A percentile compares a stretch with the other conserved stretches of the same genome.
phyloP scores from a whole-genome alignment of 2,329 filamentous ascomycete genomes.

The Cryphonectria nitschkei region DNA sequence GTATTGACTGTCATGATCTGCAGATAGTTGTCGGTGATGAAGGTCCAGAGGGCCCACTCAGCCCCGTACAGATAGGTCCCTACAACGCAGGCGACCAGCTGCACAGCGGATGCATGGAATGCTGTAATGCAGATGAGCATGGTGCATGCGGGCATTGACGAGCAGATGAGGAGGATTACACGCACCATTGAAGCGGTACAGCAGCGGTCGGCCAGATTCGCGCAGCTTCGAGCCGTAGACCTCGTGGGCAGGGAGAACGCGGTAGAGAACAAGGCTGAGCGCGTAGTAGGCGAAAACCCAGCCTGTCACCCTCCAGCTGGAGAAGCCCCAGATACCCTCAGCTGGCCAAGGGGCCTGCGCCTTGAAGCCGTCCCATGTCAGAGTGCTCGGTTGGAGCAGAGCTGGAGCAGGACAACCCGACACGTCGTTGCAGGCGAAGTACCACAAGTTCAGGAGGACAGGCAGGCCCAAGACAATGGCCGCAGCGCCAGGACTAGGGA shows the following conservation, averaged over 20 bases:
- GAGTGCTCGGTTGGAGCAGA: conserved; percentile 48
- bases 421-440: conserved; percentile 56
- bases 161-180: background rate
- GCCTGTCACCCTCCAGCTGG: conserved; percentile 66
- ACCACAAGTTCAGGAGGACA: conserved; percentile 28
- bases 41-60: conserved; percentile 82
- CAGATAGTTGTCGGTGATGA: conserved; percentile 84
- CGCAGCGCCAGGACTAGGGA: conserved; percentile 27
- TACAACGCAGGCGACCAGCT: conserved; percentile 66
- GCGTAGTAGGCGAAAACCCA: conserved; percentile 75
- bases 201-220: conserved; percentile 67
- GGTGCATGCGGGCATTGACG: background rate
- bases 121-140: conserved; percentile 49
- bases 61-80: conserved; percentile 76
- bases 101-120: conserved; percentile 71
- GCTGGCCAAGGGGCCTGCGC: conserved; percentile 58
- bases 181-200: conserved; percentile 76
- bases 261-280: conserved; percentile 71
- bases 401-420: conserved; percentile 57
- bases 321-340: conserved; percentile 67
- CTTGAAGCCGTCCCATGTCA: conserved; percentile 50
- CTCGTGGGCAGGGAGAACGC: conserved; percentile 74
- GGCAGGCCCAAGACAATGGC: conserved; percentile 30
- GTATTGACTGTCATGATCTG: conserved; percentile 82
- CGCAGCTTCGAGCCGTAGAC: conserved; percentile 69